Conservation (phyloP, 2,329 filamentous ascomycete species). For the Paecilomyces fulvus region DNA sequence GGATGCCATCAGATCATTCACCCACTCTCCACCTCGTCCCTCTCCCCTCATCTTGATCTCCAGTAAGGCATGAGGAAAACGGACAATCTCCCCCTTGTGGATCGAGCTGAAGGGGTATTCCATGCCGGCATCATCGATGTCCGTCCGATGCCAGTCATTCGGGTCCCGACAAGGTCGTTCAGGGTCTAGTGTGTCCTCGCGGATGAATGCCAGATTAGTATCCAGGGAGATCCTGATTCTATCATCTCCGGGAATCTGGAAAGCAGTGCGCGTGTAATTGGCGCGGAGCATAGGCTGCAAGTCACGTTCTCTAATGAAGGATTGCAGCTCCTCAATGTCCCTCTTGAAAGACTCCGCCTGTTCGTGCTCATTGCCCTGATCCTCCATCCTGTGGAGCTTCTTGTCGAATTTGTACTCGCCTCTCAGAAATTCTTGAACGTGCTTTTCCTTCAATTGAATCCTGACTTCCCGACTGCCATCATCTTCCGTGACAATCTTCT, state of each 20-base stretch:
- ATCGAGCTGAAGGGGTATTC: constrained; percentile 80
- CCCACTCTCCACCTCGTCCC: constrained; percentile 68
- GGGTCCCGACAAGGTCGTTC: constrained; percentile 85
- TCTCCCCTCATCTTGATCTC: constrained; percentile 73
- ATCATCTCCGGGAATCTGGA: constrained; percentile 90
- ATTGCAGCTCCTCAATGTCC: constrained; percentile 68
- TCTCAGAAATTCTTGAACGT: constrained; percentile 76
- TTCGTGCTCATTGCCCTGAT: constrained; percentile 60
- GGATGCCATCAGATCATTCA: constrained; percentile 83
- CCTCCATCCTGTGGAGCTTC: constrained; percentile 71
- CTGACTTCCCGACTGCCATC: constrained; percentile 70
- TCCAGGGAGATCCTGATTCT: constrained; percentile 88
- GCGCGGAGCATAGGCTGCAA: constrained; percentile 80
- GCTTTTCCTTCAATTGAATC: constrained; percentile 88
- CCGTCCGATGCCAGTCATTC: constrained; percentile 78
- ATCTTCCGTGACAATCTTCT: constrained; percentile 73
- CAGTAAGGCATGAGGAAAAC: constrained; percentile 82
- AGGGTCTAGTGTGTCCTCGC: constrained; percentile 63
- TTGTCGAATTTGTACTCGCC: constrained; percentile 91
- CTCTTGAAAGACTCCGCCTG: constrained; percentile 62
- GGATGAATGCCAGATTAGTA: constrained; percentile 81
- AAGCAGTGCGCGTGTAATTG: constrained; percentile 89
- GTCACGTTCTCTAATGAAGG: constrained; percentile 66
- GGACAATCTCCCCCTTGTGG: constrained; percentile 81
- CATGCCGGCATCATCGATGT: constrained; percentile 77